phyloP scores from a whole-genome alignment of 495 filamentous ascomycete genomes.

The Penicillium fimorum region DNA sequence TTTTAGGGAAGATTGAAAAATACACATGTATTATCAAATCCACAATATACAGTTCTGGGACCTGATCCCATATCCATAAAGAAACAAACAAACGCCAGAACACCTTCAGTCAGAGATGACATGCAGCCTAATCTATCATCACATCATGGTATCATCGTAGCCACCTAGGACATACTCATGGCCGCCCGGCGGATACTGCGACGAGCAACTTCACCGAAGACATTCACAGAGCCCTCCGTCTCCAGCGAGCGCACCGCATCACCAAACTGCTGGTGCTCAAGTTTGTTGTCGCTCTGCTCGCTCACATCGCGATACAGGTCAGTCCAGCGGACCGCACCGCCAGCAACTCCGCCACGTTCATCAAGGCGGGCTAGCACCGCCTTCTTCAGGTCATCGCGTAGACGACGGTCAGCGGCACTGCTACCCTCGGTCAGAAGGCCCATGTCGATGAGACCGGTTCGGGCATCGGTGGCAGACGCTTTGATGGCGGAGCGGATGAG shows the following conservation, averaged over 20 bases:
- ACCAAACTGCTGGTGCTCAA: constrained; percentile 76
- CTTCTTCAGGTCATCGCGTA: constrained; percentile 80
- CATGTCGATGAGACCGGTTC: constrained; percentile 97
- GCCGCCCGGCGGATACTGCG: constrained; percentile 69
- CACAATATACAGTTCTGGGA: background rate
- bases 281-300: constrained; percentile 68
- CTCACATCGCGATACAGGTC: constrained; percentile 72
- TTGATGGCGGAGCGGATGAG: constrained; percentile 94
- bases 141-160: constrained; percentile 20
- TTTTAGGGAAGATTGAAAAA: background rate
- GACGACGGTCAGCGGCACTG: constrained; percentile 74
- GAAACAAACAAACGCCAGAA: constrained; percentile 8
- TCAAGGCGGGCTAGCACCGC: constrained; percentile 73
- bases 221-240: constrained; percentile 77
- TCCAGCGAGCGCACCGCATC: constrained; percentile 78
- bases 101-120: constrained; percentile 10
- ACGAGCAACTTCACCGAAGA: constrained; percentile 81
- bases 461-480: constrained; percentile 86
- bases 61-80: constrained; percentile 3
- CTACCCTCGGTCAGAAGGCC: constrained; percentile 88
- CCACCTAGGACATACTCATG: constrained; percentile 19
- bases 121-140: constrained; percentile 24
- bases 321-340: constrained; percentile 68
- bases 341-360: constrained; percentile 60
- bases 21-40: no score